Base-by-base conservation (phyloP, 257 asterid species). In the Scutellaria baicalensis region DNA sequence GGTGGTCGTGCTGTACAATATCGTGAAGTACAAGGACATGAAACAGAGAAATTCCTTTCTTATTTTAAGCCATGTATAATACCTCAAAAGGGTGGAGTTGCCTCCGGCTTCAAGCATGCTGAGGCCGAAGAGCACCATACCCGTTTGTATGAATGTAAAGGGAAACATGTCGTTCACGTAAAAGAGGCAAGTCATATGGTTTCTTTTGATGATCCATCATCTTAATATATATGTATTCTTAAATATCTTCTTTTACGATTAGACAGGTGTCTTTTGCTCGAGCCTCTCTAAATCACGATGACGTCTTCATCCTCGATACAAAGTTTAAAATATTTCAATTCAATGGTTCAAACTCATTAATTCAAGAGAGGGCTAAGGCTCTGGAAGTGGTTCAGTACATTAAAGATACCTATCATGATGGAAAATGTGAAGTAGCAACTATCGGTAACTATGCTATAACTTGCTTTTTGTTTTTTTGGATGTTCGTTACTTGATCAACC, bases 281-380 rank as follows among this genome's bases (percentile, higher is more conserved):
- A 51, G 77, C 97, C 54, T 83, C 97, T 48, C 86, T 91, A 74
- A 85, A 84, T 80, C 97, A 91, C 57, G 91, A 84, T 39, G 93
- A 89, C 66, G 79, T 91, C 44, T 91, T 89, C 75, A 80, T 91
- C 72, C 90, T 91, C 38, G 97, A 91, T 69, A 89, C 95, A 0
- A 69, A 84, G 75, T 77, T 88, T 21, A 91, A 91, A 77, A 83
- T 91, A 56, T 91, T 84, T 66, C 94, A 87, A 76, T 91, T 91
- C 74, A 85, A 89, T 56, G 97, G 97, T 52, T 87, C 90, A 76
- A 89, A 87, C 76, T 83, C 97, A 58, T 78, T 82, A 40, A 87
- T 83, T 64, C 97, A 89, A 85, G 96, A 85, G 78, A 87, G 97
- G 80, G 97, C 96, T 67, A 91, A 89, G 78, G 95, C 96, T 58